phyloP scores from a whole-genome alignment of 331 rosid species.

The Prunus yedoensis region DNA sequence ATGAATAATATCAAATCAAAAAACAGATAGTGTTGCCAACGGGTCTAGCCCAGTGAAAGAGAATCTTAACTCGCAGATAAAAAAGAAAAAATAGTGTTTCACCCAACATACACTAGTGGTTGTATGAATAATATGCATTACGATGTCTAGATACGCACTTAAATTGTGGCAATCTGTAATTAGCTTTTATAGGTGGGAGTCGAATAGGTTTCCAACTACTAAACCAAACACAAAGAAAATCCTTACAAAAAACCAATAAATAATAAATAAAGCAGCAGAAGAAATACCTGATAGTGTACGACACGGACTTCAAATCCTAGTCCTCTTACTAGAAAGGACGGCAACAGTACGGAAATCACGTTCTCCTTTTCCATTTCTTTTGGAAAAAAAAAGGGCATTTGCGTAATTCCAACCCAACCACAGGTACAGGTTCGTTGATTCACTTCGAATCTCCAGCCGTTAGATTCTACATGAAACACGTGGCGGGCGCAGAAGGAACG shows the following conservation, averaged over 20 bases:
- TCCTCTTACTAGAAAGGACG: not conserved
- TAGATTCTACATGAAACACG: not conserved
- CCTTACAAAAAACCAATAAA: not conserved
- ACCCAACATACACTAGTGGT: not conserved
- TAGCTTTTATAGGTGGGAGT: not conserved
- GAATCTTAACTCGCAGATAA: accelerated
- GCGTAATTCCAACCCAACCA: not conserved
- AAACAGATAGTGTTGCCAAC: accelerated
- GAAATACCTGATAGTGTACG: not conserved
- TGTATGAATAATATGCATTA: not conserved
- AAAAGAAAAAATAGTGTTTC: too few species aligned
- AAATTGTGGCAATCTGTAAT: not conserved
- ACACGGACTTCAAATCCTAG: not conserved
- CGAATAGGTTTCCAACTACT: not conserved
- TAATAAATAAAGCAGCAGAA: not conserved
- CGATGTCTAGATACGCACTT: not conserved
- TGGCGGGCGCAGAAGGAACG: not conserved
- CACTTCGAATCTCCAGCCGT: constrained; percentile 8
- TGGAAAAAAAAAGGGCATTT: not conserved
- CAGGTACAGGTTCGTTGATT: not conserved
- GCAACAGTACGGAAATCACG: not conserved
- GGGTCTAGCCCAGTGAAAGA: accelerated
- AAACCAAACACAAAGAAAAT: too few species aligned
- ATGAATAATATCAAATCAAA: too few species aligned
- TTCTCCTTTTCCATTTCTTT: not conserved